These are phyloP conservation scores for Pichia cactophila DNA, from an alignment of 1,139 yeast genomes.

Conservation along the genomic window DNA sequence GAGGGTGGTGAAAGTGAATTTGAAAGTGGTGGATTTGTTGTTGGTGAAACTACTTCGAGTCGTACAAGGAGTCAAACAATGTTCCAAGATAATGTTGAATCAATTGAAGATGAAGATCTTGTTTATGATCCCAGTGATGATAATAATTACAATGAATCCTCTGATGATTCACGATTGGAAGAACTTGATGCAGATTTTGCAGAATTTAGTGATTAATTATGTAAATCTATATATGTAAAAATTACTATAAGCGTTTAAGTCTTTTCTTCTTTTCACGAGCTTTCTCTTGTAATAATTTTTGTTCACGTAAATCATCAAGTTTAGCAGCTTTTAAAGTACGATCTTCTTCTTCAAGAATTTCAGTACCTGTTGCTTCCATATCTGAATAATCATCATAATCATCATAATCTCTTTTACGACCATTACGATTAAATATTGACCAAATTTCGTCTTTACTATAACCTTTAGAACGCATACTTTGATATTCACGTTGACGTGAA, in stretches of 20 bases:
- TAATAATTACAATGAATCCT: background rate
- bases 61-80: slow-evolving; percentile 11
- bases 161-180: slow-evolving; percentile 5
- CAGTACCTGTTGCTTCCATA: slow-evolving; percentile 94
- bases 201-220: slow-evolving; percentile 6
- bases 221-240: background rate
- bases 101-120: slow-evolving; percentile 1
- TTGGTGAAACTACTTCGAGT: slow-evolving; percentile 7
- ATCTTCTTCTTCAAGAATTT: slow-evolving; percentile 73
- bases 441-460: slow-evolving; percentile 83
- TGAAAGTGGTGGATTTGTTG: slow-evolving; percentile 3
- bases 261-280: slow-evolving; percentile 24
- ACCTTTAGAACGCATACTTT: slow-evolving; percentile 32
- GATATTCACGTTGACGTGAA: slow-evolving; percentile 38
- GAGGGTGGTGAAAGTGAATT: background rate
- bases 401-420: slow-evolving; percentile 31
- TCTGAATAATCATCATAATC: slow-evolving; percentile 58
- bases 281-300: slow-evolving; percentile 21
- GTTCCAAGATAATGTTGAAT: slow-evolving; percentile 14
- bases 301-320: slow-evolving; percentile 28
- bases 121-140: slow-evolving; percentile 1
- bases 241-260: slow-evolving; percentile 22
- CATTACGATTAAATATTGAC: slow-evolving; percentile 64
- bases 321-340: slow-evolving; percentile 41
- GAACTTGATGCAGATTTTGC: slow-evolving; percentile 12